Evolutionary conservation across 1,284 basidiomycete species (phyloP), one percentile per base, ranked within the genome.

Genomic region (Boletus mariae): DNA sequence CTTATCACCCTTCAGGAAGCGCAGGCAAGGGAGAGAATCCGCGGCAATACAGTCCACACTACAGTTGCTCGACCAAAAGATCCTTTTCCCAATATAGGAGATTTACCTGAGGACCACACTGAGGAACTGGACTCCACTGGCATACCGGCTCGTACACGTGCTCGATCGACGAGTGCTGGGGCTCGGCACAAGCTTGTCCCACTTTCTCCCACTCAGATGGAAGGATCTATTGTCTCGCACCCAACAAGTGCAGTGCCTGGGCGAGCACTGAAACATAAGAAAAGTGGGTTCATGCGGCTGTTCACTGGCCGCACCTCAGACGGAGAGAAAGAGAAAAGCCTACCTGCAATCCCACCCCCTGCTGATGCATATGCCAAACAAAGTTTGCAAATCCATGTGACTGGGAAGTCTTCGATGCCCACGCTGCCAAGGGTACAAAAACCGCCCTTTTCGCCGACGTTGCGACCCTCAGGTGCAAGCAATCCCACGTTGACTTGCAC

Each of bases 221-320:
- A 75, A 11, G 79, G 77, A 40, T 64, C 70, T 5, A 47, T 57
- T 20, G 46, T 66, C 32, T 53, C 60, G 28, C 45, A 38, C 55
- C 38, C 56, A 46, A 57, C n/a, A 20, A 46, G 38, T 52, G 56
- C 52, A 47, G 34, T 59, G 37, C 57, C 72, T 28, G 74, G 73
- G 4, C 85, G 82, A 57, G 59, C 69, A 1, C 62, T 90, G 41
- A 85, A 80, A 63, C 80, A 82, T 53, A 87, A 87, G 74, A 90
- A 86, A 68, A 91, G 88, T 60, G 89, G 87, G 1, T 87, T 92
- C 65, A 82, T 92, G 84, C 76, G 86, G 52, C 69, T 92, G 12
- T 90, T 92, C 68, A 83, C 85, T 62, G 76, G 75, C 28, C 80
- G 77, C 59, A 82, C 35, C 51, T 50, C 56, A 13, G 65, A 71